These are phyloP conservation scores for Erythrophleum ivorense DNA, from an alignment of 331 rosid species.

Conservation along the genomic window DNA sequence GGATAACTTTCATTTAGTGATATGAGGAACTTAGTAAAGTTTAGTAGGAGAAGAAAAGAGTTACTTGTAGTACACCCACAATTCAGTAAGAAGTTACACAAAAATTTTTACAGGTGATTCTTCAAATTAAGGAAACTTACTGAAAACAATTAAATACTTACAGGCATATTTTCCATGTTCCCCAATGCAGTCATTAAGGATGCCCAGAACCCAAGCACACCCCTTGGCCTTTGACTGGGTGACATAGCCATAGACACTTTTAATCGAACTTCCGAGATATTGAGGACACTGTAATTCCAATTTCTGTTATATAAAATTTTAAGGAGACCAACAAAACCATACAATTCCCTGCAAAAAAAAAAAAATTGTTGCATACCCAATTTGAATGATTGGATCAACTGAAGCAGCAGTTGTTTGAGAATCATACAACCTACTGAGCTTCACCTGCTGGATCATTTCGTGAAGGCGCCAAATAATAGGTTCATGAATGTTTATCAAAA, in stretches of 20 bases:
- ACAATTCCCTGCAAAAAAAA: constrained; percentile 36
- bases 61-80: neutral
- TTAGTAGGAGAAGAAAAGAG: neutral
- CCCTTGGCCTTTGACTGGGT: constrained; percentile 76
- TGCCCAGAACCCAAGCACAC: constrained; percentile 99
- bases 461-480: constrained; percentile 98
- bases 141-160: constrained; percentile 51
- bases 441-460: constrained; percentile 92
- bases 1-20: neutral
- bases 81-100: constrained; percentile 20
- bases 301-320: constrained; percentile 39
- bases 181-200: constrained; percentile 99
- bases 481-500: constrained; percentile 85
- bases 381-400: constrained; percentile 87
- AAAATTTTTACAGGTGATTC: constrained; percentile 14
- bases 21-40: neutral
- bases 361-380: constrained; percentile 65
- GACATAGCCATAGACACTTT: constrained; percentile 80
- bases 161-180: constrained; percentile 96
- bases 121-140: constrained; percentile 23
- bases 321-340: constrained; percentile 36
- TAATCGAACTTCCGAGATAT: constrained; percentile 71
- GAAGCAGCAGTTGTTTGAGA: constrained; percentile 90
- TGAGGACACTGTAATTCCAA: constrained; percentile 66
- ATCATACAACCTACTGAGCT: constrained; percentile 73